Percentiles rank a stretch among this genome's conserved stretches.
These are phyloP conservation scores for Paecilomyces fulvus DNA, from an alignment of 2,329 filamentous ascomycete species.

Conservation along the genomic window DNA sequence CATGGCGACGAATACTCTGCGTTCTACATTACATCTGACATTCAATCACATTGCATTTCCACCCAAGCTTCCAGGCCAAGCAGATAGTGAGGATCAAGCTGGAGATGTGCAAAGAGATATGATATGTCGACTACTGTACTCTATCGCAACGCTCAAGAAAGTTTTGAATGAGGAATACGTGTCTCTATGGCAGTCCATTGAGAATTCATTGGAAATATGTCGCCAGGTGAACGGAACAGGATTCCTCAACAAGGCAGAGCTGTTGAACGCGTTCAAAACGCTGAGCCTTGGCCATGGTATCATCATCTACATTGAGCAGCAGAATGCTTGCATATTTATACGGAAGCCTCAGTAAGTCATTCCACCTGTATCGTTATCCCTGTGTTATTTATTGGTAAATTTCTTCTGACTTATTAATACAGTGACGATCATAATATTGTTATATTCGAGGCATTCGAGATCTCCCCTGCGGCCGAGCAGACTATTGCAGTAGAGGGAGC, in stretches of 20 bases:
- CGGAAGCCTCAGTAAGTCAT: not conserved
- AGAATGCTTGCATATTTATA: not conserved
- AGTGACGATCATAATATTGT: conserved; percentile 15
- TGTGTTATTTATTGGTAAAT: not conserved
- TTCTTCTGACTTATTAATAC: not conserved
- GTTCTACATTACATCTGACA: not conserved
- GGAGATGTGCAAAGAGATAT: not conserved
- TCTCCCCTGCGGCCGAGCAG: conserved; percentile 44
- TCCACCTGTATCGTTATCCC: not conserved
- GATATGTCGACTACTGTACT: not conserved
- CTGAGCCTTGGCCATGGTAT: not conserved
- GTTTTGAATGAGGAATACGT: not conserved
- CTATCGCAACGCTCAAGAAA: not conserved
- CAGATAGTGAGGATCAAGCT: not conserved
- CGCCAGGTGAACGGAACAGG: not conserved
- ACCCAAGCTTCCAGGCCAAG: not conserved
- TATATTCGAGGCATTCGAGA: conserved; percentile 55
- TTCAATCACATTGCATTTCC: not conserved
- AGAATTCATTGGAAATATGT: not conserved
- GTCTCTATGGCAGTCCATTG: not conserved
- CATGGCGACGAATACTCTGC: not conserved
- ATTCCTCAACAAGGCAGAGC: not conserved
- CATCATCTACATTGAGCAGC: not conserved
- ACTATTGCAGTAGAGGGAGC: conserved; percentile 46
- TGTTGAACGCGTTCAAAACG: not conserved